Evolutionary conservation across 2,329 filamentous ascomycete species (phyloP).

Genomic region (Ascochyta fabae): DNA sequence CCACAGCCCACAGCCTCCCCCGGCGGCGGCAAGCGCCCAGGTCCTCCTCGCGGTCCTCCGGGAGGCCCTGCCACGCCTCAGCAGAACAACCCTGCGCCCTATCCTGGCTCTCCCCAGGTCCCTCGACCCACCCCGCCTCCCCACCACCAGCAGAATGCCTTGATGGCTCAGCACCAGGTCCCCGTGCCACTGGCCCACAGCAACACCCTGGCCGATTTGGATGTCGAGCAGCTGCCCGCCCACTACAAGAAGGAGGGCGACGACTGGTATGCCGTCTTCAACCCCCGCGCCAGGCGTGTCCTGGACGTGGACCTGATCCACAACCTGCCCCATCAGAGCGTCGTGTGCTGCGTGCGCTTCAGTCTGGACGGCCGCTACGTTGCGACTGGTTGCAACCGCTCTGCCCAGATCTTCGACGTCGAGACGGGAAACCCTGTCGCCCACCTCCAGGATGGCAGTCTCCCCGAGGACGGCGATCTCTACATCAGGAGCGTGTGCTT

Average conservation of each 20-base stretch:
- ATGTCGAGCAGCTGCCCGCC: conserved; percentile 82
- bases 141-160: conserved; percentile 45
- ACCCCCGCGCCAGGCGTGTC: conserved; percentile 85
- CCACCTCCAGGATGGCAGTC: conserved; percentile 85
- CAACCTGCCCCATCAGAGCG: conserved; percentile 90
- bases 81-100: conserved; percentile 85
- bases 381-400: conserved; percentile 95
- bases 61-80: conserved; percentile 83
- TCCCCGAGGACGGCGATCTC: conserved; percentile 86
- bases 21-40: conserved; percentile 78
- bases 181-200: conserved; percentile 59
- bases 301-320: conserved; percentile 94
- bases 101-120: conserved; percentile 82
- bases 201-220: conserved; percentile 82
- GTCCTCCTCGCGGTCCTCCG: conserved; percentile 65
- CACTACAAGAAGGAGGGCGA: conserved; percentile 86
- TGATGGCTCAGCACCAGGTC: conserved; percentile 22
- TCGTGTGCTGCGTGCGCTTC: conserved; percentile 97
- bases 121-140: conserved; percentile 78
- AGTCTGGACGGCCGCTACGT: conserved; percentile 95
- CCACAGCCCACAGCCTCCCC: conserved; percentile 87
- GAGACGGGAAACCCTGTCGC: conserved; percentile 85
- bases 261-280: conserved; percentile 98
- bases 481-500: conserved; percentile 99
- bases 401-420: conserved; percentile 99